phyloP scores from a whole-genome alignment of 176 grass and related monocot species.

The Juncus effusus region DNA sequence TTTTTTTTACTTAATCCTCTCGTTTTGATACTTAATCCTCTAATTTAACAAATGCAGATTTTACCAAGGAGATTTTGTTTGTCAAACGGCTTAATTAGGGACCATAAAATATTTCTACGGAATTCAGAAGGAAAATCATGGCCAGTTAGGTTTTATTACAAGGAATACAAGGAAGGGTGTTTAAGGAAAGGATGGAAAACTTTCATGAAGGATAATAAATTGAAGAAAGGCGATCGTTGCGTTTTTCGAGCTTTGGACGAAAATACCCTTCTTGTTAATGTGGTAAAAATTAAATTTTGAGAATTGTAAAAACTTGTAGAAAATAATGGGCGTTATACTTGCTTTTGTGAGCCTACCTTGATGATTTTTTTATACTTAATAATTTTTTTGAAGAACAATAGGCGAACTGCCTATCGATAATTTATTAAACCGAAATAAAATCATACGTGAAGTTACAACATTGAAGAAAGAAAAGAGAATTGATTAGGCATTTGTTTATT shows the following conservation, averaged over 20 bases:
- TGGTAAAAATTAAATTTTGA: not conserved
- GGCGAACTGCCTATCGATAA: too few species aligned
- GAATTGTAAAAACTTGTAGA: too few species aligned
- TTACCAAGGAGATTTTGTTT: not conserved
- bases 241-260: constrained; percentile 11
- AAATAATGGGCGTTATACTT: too few species aligned
- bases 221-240: constrained; percentile 20
- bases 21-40: too few species aligned
- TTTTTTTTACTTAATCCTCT: too few species aligned
- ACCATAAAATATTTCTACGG: not conserved
- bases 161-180: constrained; percentile 10
- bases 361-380: too few species aligned
- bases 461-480: too few species aligned
- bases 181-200: constrained; percentile 12
- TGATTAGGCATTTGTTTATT: too few species aligned
- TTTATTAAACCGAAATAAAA: too few species aligned
- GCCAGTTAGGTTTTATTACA: constrained; percentile 3
- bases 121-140: constrained; percentile 17
- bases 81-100: constrained; percentile 1
- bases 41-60: constrained; percentile 12
- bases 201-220: constrained; percentile 7
- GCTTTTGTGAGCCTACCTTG: too few species aligned
- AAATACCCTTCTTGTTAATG: constrained; percentile 13
- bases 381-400: too few species aligned
- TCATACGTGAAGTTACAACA: too few species aligned